Conservation (phyloP, 768 basidiomycete genomes). For the Cyclocybe cylindracea region DNA sequence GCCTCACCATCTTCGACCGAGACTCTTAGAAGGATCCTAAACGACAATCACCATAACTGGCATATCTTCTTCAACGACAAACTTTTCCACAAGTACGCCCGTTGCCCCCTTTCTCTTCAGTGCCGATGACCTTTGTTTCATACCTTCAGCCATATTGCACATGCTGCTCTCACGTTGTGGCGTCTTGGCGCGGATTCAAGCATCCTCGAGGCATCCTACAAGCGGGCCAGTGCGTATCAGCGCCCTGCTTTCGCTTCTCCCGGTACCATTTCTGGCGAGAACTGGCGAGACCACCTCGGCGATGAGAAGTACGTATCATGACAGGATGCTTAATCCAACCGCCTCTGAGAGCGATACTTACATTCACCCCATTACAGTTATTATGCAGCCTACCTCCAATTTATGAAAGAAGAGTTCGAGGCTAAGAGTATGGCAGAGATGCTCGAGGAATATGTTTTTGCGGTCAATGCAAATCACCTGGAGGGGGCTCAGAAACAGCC, state of each 20-base stretch:
- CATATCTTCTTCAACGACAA: constrained; percentile 17
- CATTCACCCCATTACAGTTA: constrained; percentile 45
- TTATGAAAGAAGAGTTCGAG: constrained; percentile 44
- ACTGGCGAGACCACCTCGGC: constrained; percentile 57
- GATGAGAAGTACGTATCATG: constrained; percentile 46
- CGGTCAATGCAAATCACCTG: constrained; percentile 42
- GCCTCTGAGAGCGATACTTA: not conserved
- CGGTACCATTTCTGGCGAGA: constrained; percentile 41
- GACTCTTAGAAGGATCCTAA: constrained; percentile 11
- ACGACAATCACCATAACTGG: constrained; percentile 16
- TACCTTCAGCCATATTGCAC: constrained; percentile 29
- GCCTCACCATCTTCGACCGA: constrained; percentile 9
- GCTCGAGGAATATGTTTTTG: constrained; percentile 62
- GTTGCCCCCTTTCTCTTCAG: not conserved
- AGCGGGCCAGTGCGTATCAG: constrained; percentile 34
- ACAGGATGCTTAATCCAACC: not conserved
- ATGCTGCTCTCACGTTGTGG: constrained; percentile 27
- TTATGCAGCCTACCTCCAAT: constrained; percentile 52
- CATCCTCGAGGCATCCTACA: constrained; percentile 38
- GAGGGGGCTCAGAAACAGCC: constrained; percentile 34
- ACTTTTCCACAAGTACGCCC: constrained; percentile 18
- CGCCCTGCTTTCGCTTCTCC: constrained; percentile 43
- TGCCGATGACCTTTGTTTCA: constrained; percentile 35
- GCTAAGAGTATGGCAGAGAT: constrained; percentile 38
- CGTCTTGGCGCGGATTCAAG: constrained; percentile 26